Conservation (phyloP, 768 basidiomycete genomes). For the Butyriboletus loyo region DNA sequence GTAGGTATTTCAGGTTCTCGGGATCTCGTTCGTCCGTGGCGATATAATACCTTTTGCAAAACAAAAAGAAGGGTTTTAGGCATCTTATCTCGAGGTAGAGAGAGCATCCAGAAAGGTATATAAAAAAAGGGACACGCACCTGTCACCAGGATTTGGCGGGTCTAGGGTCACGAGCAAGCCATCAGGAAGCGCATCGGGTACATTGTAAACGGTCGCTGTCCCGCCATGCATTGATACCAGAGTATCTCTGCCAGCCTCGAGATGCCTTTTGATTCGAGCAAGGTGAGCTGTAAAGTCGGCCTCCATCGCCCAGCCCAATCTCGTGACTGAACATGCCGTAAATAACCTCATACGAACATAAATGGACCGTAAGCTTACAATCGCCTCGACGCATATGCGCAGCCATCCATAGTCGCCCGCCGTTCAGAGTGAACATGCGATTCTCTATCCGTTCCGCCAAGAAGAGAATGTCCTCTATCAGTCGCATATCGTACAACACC, state of each 20-base stretch:
- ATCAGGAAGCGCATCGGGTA: conserved; percentile 21
- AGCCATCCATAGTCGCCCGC: conserved; percentile 41
- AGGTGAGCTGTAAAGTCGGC: conserved; percentile 32
- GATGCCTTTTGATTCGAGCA: conserved; percentile 27
- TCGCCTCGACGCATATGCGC: conserved; percentile 46
- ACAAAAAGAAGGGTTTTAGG: not conserved
- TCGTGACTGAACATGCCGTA: conserved; percentile 20
- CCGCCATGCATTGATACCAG: conserved; percentile 23
- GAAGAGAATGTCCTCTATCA: conserved; percentile 22
- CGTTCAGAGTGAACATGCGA: conserved; percentile 30
- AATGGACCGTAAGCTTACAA: conserved; percentile 27
- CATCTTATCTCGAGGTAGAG: not conserved
- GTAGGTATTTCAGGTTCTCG: conserved; percentile 30
- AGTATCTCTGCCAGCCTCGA: conserved; percentile 16
- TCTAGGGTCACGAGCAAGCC: conserved; percentile 18
- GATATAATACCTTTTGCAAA: conserved; percentile 31
- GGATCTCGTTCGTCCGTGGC: conserved; percentile 44
- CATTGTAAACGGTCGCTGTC: conserved; percentile 14
- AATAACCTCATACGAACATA: not conserved
- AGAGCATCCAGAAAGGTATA: not conserved
- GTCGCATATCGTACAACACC: conserved; percentile 31
- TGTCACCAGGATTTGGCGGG: conserved; percentile 24
- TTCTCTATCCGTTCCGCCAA: conserved; percentile 30
- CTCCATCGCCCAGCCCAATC: conserved; percentile 35
- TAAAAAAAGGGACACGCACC: conserved; percentile 7